A percentile compares a stretch with the other conserved stretches of the same genome.
phyloP scores from a whole-genome alignment of 176 grass and related monocot genomes.

The Oryza meridionalis region DNA sequence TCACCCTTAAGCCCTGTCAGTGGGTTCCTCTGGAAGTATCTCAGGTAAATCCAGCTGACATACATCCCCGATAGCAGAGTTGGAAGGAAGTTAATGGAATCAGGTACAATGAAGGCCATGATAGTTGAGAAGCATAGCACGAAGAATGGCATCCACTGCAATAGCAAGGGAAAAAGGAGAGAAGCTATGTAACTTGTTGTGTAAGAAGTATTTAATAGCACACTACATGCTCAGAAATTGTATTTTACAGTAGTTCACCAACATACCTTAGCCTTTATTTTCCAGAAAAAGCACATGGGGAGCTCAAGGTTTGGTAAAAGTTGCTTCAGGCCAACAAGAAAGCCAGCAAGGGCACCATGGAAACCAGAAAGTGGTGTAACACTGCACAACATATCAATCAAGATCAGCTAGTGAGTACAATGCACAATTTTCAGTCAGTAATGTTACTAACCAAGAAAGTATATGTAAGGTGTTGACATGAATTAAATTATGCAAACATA shows the following conservation, averaged over 20 bases:
- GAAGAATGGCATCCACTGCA: conserved; percentile 97
- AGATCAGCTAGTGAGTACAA: conserved; percentile 1
- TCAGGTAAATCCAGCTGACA: conserved; percentile 96
- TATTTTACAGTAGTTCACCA: not conserved
- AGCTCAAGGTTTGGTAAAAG: conserved; percentile 93
- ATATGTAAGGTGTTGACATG: not conserved
- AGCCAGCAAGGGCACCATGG: conserved; percentile 87
- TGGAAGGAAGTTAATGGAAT: conserved; percentile 93
- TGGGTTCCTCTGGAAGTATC: conserved; percentile 93
- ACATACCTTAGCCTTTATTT: conserved; percentile 95
- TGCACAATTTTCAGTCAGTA: not conserved
- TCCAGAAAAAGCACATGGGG: conserved; percentile 94
- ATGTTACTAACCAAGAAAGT: not conserved
- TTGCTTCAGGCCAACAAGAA: conserved; percentile 91
- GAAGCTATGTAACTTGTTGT: not conserved
- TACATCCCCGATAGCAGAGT: conserved; percentile 91
- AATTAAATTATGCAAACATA: not conserved
- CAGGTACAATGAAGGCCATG: conserved; percentile 83
- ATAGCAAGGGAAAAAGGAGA: conserved; percentile 8
- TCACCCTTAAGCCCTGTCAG: conserved; percentile 93
- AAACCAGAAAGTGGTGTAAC: conserved; percentile 93
- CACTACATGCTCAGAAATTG: not conserved
- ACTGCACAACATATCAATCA: conserved; percentile 35
- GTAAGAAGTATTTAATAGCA: not conserved
- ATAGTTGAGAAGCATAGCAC: conserved; percentile 77